Evolutionary conservation across 768 basidiomycete genomes (phyloP), one percentile per base, ranked within the genome.

Genomic region (Naganishia randhawae): DNA sequence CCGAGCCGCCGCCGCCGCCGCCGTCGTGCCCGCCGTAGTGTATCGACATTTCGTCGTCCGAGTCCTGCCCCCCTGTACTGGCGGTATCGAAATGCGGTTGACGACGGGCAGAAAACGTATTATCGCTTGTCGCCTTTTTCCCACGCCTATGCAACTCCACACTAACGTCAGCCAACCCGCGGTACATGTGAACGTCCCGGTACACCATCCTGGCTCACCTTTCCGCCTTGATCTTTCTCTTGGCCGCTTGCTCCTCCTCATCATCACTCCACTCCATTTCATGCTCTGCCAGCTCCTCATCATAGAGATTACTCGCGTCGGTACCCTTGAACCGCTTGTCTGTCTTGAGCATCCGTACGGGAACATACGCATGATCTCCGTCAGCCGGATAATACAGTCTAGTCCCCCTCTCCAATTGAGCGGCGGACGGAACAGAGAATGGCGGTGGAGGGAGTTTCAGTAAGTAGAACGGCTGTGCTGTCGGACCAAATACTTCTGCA

Each of bases 221-320:
- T n/a, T 42, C 41, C 35, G 67, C 61, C 71, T 88, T 89, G 52
- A 84, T 74, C 55, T 82, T 82, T 62, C 85, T 82, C 80, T 85
- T 90, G 75, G 87, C 84, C 32, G 86, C 87, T 19, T 86, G 86
- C 78, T 98, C 95, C 65, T 87, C 84, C 77, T 98, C 95, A 72
- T 98, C 95, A 72, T 98, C 95, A 3, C 90, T 92, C 80, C 94
- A 98, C 76, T 98, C 95, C 33, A 91, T 75, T 75, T 97, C 95
- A 65, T 91, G 86, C 22, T 91, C 92, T 1, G 83, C 89, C 2
- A 91, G 88, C 77, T 98, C 95, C 80, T 98, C 95, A 75, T 98
- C 95, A 72, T 92, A 86, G 11, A 92, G 83, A 76, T 97, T 98
- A 74, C 90, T 92, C 25, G 95, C 95, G 73, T 98, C 95, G 71